Percentiles rank a stretch among this genome's conserved stretches.
phyloP scores from a whole-genome alignment of 202 grass and related monocot species.

The Digitaria exilis region DNA sequence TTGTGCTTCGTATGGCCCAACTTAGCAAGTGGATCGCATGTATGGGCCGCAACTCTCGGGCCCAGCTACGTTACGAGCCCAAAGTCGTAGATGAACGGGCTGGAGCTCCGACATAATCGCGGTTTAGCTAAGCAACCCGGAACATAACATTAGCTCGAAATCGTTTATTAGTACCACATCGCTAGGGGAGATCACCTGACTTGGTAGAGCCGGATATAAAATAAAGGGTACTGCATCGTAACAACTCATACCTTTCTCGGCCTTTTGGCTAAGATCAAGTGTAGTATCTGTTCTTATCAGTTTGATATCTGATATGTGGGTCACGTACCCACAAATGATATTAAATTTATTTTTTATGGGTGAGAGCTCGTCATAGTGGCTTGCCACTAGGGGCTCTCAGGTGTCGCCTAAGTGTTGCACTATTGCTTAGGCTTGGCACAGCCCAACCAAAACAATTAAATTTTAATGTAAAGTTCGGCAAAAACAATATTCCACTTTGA shows the following conservation, averaged over 20 bases:
- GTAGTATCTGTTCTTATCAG: conserved; percentile 60
- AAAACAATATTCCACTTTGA: no score
- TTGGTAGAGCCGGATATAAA: not conserved
- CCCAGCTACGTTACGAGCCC: no score
- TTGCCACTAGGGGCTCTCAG: not conserved
- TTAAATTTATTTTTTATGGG: not conserved
- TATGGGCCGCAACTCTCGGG: not conserved
- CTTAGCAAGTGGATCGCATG: not conserved
- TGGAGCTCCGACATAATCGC: no score
- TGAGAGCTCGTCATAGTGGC: not conserved
- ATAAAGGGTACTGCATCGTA: accelerated
- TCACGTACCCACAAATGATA: not conserved
- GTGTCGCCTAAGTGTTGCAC: not conserved
- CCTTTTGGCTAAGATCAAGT: conserved; percentile 89
- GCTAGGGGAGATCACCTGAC: not conserved
- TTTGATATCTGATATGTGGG: conserved; percentile 56
- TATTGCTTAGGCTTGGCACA: not conserved
- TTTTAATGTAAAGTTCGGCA: not conserved
- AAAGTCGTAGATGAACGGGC: no score
- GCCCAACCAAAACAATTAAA: not conserved
- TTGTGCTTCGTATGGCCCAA: not conserved
- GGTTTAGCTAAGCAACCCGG: not conserved
- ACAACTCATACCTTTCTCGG: conserved; percentile 59
- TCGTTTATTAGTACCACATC: not conserved
- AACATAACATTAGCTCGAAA: not conserved